Base-by-base conservation (phyloP, 257 asterid species). In the Rhazya stricta region DNA sequence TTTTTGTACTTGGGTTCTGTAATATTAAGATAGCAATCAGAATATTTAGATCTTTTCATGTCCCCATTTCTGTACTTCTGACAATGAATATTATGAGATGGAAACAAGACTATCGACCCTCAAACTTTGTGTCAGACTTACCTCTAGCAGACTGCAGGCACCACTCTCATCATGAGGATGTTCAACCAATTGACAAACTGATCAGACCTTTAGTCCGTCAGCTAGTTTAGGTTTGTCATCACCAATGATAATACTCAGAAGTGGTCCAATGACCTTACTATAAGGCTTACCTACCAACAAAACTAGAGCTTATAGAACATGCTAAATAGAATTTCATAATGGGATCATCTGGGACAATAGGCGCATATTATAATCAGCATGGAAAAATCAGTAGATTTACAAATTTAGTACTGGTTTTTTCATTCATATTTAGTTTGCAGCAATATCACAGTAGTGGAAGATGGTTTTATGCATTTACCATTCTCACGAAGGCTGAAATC, bases 401-500 rank as follows among this genome's bases (percentile, higher is more conserved):
- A 61, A 32, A 45, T 61, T 46, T n/a, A 61, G 34, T 6, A 21
- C 0, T 9, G 36, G 70, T 8, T 36, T 18, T 37, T 6, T n/a
- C 4, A 46, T 30, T 32, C 37, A 68, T 53, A 19, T 8, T n/a
- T n/a, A n/a, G n/a, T n/a, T 39, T 48, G 39, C 32, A 50, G 21
- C 10, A 27, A 39, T n/a, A 29, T 18, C 1, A 32, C 39, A 27
- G 15, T 19, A 65, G 27, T 67, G 69, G 10, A 77, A 61, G 11
- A 39, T 13, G 15, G 74, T n/a, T 72, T n/a, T n/a, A n/a, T n/a
- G n/a, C n/a, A 77, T 84, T 19, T 80, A 93, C 98, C 97, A 66
- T 92, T 94, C 80, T 94, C 98, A 60, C 96, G 91, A 69, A 94
- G 97, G 71, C 81, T 70, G 76, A 94, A 94, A 71, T 88, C 87